phyloP scores from a whole-genome alignment of 768 basidiomycete genomes.

The Naganishia randhawae region DNA sequence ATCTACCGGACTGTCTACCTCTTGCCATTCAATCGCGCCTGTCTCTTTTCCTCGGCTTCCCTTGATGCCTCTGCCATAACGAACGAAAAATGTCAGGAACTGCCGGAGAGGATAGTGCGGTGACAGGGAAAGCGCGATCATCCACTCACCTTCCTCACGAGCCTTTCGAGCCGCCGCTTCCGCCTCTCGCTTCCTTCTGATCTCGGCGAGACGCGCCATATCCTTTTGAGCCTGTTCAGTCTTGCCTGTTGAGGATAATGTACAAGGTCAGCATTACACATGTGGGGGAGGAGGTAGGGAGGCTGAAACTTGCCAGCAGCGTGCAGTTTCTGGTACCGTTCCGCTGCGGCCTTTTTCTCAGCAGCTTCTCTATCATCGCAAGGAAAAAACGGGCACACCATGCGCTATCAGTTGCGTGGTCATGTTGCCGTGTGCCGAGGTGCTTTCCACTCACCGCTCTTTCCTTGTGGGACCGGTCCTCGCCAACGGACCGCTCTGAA shows the following conservation, averaged over 20 bases:
- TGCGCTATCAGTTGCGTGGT: not conserved
- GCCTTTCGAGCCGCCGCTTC: constrained; percentile 61
- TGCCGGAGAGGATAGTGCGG: not conserved
- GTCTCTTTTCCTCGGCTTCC: constrained; percentile 27
- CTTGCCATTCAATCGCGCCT: constrained; percentile 23
- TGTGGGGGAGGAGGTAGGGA: not conserved
- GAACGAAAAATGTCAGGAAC: not conserved
- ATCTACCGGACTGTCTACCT: not conserved
- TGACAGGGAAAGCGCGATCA: not conserved
- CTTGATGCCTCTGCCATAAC: constrained; percentile 12
- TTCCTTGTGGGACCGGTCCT: constrained; percentile 41
- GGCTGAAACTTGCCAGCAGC: constrained; percentile 33
- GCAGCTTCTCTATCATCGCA: constrained; percentile 67
- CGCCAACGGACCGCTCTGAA: constrained; percentile 27
- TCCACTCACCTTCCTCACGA: constrained; percentile 21
- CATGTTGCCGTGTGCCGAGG: too few relatives aligned
- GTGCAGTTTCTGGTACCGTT: constrained; percentile 80
- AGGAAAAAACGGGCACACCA: not conserved
- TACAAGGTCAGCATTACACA: constrained; percentile 37
- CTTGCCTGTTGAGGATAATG: constrained; percentile 72
- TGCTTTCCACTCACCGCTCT: constrained; percentile 42
- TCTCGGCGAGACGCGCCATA: constrained; percentile 77
- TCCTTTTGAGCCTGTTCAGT: constrained; percentile 86
- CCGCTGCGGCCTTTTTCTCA: constrained; percentile 84
- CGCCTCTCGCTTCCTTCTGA: constrained; percentile 79